Percentiles rank a stretch among this genome's conserved stretches.
These are phyloP conservation scores for Torulaspora quercuum DNA, from an alignment of 805 yeast genomes.

Conservation along the genomic window DNA sequence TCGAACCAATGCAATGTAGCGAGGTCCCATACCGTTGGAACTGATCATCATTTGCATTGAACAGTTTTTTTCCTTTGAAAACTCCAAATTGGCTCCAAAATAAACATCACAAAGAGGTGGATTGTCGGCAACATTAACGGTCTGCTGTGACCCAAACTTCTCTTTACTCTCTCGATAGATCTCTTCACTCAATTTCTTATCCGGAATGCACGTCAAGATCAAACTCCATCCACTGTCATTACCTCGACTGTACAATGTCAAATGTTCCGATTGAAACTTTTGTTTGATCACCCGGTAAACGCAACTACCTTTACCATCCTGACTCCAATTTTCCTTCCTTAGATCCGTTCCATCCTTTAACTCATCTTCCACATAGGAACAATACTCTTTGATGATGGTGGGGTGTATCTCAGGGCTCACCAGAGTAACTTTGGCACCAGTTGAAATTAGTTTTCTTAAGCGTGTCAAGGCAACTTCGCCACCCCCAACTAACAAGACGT, in stretches of 20 bases:
- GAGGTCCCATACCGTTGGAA: slow-evolving; percentile 35
- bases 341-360: slow-evolving; percentile 1
- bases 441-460: slow-evolving; percentile 31
- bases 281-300: slow-evolving; percentile 20
- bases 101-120: slow-evolving; percentile 37
- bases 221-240: slow-evolving; percentile 26
- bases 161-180: slow-evolving; percentile 25
- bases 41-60: slow-evolving; percentile 28
- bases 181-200: slow-evolving; percentile 22
- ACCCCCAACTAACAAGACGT: slow-evolving; percentile 35
- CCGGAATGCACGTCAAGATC: slow-evolving; percentile 33
- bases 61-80: slow-evolving; percentile 13
- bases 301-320: slow-evolving; percentile 8
- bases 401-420: slow-evolving; percentile 28
- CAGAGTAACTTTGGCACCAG: slow-evolving; percentile 34
- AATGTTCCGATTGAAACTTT: slow-evolving; percentile 17
- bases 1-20: slow-evolving; percentile 33
- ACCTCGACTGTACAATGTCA: slow-evolving; percentile 19
- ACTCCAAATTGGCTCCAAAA: slow-evolving; percentile 35
- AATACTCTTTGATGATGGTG: slow-evolving; percentile 14
- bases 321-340: slow-evolving; percentile 19
- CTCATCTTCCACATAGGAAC: slow-evolving; percentile 3
- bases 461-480: slow-evolving; percentile 37
- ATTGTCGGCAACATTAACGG: slow-evolving; percentile 38
- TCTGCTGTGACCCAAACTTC: slow-evolving; percentile 28